Conservation (phyloP, 2,329 filamentous ascomycete genomes). For the Claviceps digitariae region DNA sequence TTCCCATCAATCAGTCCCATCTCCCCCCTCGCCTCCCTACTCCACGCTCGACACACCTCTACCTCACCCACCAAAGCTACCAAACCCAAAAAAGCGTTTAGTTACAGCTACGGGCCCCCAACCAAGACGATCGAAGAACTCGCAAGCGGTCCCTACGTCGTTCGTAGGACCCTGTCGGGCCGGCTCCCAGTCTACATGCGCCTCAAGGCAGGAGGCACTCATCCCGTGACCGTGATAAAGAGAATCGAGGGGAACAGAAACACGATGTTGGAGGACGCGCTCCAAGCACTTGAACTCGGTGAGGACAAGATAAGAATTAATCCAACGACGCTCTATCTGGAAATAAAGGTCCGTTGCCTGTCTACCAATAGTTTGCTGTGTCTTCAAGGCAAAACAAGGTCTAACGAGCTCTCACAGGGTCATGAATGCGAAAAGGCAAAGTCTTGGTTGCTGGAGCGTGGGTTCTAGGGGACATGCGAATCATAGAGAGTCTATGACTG, state of each 20-base stretch:
- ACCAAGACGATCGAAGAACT: constrained; percentile 19
- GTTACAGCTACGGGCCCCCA: constrained; percentile 12
- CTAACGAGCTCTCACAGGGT: constrained; percentile 18
- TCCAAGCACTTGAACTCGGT: constrained; percentile 41
- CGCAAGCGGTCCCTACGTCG: constrained; percentile 42
- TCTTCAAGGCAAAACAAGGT: neutral
- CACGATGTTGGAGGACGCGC: constrained; percentile 51
- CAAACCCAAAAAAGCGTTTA: constrained; percentile 10
- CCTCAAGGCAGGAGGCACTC: constrained; percentile 61
- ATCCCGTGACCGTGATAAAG: constrained; percentile 60
- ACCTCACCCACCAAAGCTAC: constrained; percentile 3
- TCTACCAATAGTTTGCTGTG: neutral
- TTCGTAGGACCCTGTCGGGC: constrained; percentile 56
- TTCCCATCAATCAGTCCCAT: constrained; percentile 7
- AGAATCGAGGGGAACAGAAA: constrained; percentile 63
- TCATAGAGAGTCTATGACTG: neutral
- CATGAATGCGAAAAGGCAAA: constrained; percentile 16
- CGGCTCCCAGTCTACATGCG: constrained; percentile 67
- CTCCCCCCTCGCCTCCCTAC: constrained; percentile 10
- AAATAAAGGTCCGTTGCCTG: constrained; percentile 48
- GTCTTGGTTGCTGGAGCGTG: constrained; percentile 20
- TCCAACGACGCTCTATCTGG: constrained; percentile 56
- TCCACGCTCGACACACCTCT: neutral
- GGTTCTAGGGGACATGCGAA: constrained; percentile 17
- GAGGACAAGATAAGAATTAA: constrained; percentile 40